These are phyloP conservation scores for Arabis alpina DNA, from an alignment of 345 rosid genomes.

Conservation along the genomic window DNA sequence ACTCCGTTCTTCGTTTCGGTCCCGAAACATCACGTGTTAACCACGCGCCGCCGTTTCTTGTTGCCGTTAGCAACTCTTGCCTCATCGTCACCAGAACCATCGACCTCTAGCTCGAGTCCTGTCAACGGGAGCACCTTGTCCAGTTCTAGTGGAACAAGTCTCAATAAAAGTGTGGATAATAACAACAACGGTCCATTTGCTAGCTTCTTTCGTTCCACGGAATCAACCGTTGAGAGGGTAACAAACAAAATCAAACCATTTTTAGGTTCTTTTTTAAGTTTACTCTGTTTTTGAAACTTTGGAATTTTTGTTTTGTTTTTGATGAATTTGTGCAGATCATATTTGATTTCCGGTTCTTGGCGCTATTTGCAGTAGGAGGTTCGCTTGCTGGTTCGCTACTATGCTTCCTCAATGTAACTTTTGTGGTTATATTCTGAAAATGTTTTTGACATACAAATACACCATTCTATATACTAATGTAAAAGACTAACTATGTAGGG, in stretches of 20 bases:
- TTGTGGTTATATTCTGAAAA: constrained; percentile 1
- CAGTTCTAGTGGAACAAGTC: constrained; percentile 9
- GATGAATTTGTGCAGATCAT: constrained; percentile 55
- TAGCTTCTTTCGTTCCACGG: constrained; percentile 62
- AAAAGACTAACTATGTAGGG: constrained; percentile 53
- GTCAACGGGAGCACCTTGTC: constrained; percentile 39
- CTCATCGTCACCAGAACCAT: constrained; percentile 52
- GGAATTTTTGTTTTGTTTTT: neutral
- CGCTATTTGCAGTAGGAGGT: constrained; percentile 80
- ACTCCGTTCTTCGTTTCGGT: constrained; percentile 49
- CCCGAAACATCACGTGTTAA: constrained; percentile 29
- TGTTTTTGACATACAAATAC: constrained; percentile 4
- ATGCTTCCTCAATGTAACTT: constrained; percentile 86
- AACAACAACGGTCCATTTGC: constrained; percentile 37
- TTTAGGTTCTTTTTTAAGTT: neutral
- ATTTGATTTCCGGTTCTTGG: constrained; percentile 89
- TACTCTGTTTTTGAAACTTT: constrained; percentile 7
- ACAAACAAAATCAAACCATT: neutral
- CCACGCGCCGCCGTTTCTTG: constrained; percentile 35
- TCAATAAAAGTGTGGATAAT: neutral
- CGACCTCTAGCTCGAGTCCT: constrained; percentile 29
- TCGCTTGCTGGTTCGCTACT: constrained; percentile 86
- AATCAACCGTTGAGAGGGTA: constrained; percentile 80
- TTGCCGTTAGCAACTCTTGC: constrained; percentile 51
- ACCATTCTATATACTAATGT: neutral